A percentile compares a stretch with the other conserved stretches of the same genome.
Evolutionary conservation across 2,329 filamentous ascomycete genomes (phyloP).

Genomic region (Colletotrichum sp.): DNA sequence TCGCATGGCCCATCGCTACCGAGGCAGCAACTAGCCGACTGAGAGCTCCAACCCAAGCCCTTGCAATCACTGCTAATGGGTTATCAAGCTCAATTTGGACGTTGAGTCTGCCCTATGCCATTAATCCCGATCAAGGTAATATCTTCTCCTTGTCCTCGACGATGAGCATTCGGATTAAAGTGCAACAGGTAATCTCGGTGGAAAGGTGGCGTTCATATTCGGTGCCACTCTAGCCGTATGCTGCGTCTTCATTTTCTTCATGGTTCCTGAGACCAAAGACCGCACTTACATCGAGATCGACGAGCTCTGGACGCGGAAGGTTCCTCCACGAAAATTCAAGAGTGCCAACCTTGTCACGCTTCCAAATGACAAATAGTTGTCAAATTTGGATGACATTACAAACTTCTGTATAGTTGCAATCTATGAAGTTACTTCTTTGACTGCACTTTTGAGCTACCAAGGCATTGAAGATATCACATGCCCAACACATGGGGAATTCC

Average conservation of each 20-base stretch:
- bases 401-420: no score
- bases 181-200: background rate
- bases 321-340: background rate
- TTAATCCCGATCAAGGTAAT: background rate
- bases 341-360: background rate
- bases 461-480: background rate
- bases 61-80: background rate
- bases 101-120: background rate
- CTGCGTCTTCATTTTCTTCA: conserved; percentile 25
- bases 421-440: background rate
- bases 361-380: background rate
- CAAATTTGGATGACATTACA: no score
- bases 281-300: conserved; percentile 28
- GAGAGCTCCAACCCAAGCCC: conserved; percentile 26
- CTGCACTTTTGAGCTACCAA: background rate
- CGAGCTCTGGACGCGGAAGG: conserved; percentile 19
- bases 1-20: background rate
- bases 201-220: conserved; percentile 11
- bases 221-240: conserved; percentile 18
- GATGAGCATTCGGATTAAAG: background rate
- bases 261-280: conserved; percentile 24
- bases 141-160: accelerated
- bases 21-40: background rate
- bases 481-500: background rate
- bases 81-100: background rate